Base-by-base conservation (phyloP, 2,329 filamentous ascomycete species). In the Aspergillus arachidicola region DNA sequence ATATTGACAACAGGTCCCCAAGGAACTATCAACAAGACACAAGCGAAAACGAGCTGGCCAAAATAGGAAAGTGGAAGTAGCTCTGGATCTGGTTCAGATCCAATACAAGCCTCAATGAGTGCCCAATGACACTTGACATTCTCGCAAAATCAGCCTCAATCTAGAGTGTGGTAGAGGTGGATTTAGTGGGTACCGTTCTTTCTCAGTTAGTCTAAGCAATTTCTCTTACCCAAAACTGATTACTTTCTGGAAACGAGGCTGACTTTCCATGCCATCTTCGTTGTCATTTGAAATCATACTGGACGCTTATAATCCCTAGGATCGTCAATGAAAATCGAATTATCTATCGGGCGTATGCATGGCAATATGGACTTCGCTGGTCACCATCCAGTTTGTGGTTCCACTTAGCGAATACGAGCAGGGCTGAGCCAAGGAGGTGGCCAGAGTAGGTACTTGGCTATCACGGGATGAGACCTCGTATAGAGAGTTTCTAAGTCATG, bases 1-100 rank as follows among this genome's bases (percentile, higher is more conserved):
- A 61, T 59, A 58, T 26, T 6, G 41, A 19, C 16, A 54, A 12
- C 32, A 34, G 41, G 32, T 12, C 32, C 45, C 5, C 9, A 10
- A 54, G 38, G 43, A 16, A 30, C 26, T n/a, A 32, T 30, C 23
- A 46, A 21, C 30, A 54, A 63, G n/a, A 12, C 21, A n/a, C 23
- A 65, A 68, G 66, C 68, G 68, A 71, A 67, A 69, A 69, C 69
- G 69, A 71, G 64, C 23, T 63, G 56, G 51, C 68, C 45, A 14
- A 63, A 62, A 53, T 23, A 58, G 66, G 53, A 45, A 68, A 59
- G 46, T 61, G 56, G 14, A n/a, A 32, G 26, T 38, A 36, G 38
- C 46, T 50, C 19, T 36, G 32, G 45, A 14, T 46, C 19, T 30
- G 34, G 26, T 55, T 55, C 21, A 53, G 2, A 21, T 28, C 41